These are phyloP conservation scores for Gossypium schwendimanii DNA, from an alignment of 441 rosid genomes.

Conservation along the genomic window DNA sequence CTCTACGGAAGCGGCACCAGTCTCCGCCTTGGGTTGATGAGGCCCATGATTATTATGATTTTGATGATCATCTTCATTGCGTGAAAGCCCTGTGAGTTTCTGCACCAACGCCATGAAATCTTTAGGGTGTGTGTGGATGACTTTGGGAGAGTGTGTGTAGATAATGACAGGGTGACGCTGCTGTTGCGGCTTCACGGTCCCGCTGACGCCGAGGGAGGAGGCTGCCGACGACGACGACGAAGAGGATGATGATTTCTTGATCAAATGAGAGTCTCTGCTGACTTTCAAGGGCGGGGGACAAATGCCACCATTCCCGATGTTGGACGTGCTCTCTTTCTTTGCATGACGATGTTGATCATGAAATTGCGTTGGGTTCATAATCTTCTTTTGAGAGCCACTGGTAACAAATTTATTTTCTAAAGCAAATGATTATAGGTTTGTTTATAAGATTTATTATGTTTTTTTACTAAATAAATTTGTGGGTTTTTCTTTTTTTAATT, in stretches of 20 bases:
- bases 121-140: slow-evolving; percentile 7
- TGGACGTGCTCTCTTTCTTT: slow-evolving; percentile 7
- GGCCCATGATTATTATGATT: not conserved
- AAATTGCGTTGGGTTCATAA: slow-evolving; percentile 40
- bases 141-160: slow-evolving; percentile 4
- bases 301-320: slow-evolving; percentile 10
- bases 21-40: slow-evolving; percentile 11
- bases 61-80: slow-evolving; percentile 6
- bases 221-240: slow-evolving; percentile 25
- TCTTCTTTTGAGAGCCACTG: not conserved
- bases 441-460: not conserved
- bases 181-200: slow-evolving; percentile 31
- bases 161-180: slow-evolving; percentile 75
- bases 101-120: slow-evolving; percentile 10
- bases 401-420: not conserved
- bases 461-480: not conserved
- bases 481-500: not conserved
- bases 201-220: slow-evolving; percentile 13
- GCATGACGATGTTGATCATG: slow-evolving; percentile 24
- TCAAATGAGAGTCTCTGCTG: slow-evolving; percentile 50
- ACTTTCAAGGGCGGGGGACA: slow-evolving; percentile 39
- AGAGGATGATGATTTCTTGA: slow-evolving; percentile 29
- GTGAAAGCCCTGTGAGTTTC: slow-evolving; percentile 1
- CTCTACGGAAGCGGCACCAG: not conserved
- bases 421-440: not conserved